Evolutionary conservation across 345 rosid species (phyloP).

Genomic region (Barbarea vulgaris): DNA sequence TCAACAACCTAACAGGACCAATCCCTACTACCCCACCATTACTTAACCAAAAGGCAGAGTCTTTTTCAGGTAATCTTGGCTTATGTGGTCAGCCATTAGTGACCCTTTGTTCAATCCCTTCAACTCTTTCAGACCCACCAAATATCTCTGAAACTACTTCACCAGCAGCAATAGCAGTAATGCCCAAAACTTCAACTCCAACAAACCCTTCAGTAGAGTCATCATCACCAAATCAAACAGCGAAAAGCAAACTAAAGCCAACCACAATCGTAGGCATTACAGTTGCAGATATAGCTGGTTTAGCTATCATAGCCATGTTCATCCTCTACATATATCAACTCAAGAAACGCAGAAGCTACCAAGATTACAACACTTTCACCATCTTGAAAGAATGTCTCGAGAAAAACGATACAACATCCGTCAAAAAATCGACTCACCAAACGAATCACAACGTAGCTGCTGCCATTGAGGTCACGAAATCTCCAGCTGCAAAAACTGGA

Average conservation of each 20-base stretch:
- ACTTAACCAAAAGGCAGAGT: constrained; percentile 59
- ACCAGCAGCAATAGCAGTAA: constrained; percentile 93
- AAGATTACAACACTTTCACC: constrained; percentile 34
- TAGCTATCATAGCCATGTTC: constrained; percentile 58
- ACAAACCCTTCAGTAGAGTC: constrained; percentile 34
- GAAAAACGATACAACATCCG: constrained; percentile 22
- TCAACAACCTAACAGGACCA: constrained; percentile 82
- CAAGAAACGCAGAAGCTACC: constrained; percentile 52
- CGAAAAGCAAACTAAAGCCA: constrained; percentile 60
- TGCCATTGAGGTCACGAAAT: constrained; percentile 6
- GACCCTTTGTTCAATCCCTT: constrained; percentile 71
- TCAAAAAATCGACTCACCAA: constrained; percentile 18
- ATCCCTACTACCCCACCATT: constrained; percentile 60
- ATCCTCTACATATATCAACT: constrained; percentile 68
- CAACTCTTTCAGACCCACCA: constrained; percentile 72
- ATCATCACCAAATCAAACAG: constrained; percentile 17
- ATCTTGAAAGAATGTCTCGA: constrained; percentile 40
- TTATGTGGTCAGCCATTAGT: constrained; percentile 86
- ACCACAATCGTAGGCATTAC: constrained; percentile 65
- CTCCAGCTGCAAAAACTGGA: constrained; percentile 41
- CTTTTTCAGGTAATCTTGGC: constrained; percentile 60
- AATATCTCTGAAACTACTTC: constrained; percentile 56
- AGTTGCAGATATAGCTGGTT: constrained; percentile 66
- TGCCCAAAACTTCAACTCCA: constrained; percentile 56
- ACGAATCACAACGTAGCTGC: constrained; percentile 23